These are phyloP conservation scores for Marasmius sp. DNA, from an alignment of 1,284 basidiomycete species.

Conservation along the genomic window DNA sequence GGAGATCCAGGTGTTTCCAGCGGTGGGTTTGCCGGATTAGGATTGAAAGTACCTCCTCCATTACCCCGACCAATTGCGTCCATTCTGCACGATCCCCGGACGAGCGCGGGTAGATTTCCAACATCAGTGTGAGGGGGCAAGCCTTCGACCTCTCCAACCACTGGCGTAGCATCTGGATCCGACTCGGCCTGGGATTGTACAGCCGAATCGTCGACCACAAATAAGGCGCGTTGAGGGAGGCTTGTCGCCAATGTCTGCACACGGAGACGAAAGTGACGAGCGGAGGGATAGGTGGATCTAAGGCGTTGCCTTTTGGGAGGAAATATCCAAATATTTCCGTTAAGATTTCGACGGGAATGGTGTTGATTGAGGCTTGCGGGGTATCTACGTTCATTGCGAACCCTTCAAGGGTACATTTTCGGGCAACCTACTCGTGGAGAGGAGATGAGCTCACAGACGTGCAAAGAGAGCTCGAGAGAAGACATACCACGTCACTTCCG, in stretches of 20 bases:
- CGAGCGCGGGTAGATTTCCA: background rate
- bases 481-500: no score
- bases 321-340: background rate
- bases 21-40: background rate
- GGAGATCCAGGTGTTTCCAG: background rate
- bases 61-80: background rate
- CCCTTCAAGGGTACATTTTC: no score
- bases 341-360: background rate
- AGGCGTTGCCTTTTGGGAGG: background rate
- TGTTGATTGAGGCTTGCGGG: background rate
- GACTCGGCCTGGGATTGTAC: constrained; percentile 13
- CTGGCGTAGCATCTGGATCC: constrained; percentile 13
- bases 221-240: constrained; percentile 9
- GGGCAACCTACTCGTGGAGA: no score
- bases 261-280: background rate
- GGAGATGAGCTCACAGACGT: no score
- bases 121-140: constrained; percentile 2
- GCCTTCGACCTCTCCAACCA: constrained; percentile 14
- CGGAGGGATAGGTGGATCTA: background rate
- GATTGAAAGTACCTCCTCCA: background rate
- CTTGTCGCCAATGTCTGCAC: constrained; percentile 13
- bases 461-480: no score
- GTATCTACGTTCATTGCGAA: no score
- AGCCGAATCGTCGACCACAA: constrained; percentile 19
- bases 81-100: background rate